phyloP scores from a whole-genome alignment of 31 red algal genomes.

The Porphyra umbilicalis region DNA sequence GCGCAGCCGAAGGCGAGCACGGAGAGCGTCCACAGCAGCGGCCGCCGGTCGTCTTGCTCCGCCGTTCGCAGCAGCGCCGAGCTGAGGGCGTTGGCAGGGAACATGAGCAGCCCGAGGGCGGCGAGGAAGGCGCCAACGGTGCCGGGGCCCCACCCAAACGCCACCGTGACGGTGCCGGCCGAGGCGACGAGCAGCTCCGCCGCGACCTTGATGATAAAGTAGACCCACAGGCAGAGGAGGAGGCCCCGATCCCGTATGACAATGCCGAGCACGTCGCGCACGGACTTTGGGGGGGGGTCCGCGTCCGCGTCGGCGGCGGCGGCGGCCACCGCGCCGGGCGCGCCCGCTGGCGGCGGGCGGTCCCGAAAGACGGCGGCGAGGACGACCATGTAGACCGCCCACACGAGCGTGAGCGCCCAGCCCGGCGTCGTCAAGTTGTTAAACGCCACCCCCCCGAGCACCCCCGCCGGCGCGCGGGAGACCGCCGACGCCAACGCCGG shows the following conservation, averaged over 20 bases:
- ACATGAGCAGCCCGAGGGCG: conserved; percentile 2
- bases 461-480: background rate
- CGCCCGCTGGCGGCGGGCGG: background rate
- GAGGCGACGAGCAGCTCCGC: conserved; percentile 1
- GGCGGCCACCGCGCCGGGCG: background rate
- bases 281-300: background rate
- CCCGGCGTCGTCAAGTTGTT: background rate
- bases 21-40: background rate
- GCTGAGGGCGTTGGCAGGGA: background rate
- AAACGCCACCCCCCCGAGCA: background rate
- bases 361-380: background rate
- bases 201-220: conserved; percentile 1
- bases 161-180: background rate
- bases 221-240: background rate
- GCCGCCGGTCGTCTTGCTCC: background rate
- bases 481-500: conserved; percentile 5
- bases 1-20: background rate
- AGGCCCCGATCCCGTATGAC: background rate
- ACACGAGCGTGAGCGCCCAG: background rate
- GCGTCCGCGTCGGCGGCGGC: conserved; percentile 1
- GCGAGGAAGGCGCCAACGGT: background rate
- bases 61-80: background rate
- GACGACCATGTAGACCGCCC: background rate
- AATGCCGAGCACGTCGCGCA: background rate
- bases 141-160: conserved; percentile 3